These are phyloP conservation scores for Ogataea paradorogensis DNA, from an alignment of 805 yeast species.

Conservation along the genomic window DNA sequence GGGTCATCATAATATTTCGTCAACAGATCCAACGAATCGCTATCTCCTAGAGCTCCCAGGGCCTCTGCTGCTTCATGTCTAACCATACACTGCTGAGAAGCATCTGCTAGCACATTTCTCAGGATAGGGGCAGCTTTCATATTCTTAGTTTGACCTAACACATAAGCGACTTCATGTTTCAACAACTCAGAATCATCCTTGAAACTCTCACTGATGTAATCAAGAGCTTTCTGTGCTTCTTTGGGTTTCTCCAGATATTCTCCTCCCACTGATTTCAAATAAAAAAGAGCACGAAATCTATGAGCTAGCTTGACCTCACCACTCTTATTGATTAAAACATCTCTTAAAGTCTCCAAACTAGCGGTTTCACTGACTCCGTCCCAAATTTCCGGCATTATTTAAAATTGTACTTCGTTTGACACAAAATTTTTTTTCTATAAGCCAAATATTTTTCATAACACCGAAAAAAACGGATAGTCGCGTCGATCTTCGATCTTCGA, in stretches of 20 bases:
- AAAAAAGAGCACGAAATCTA: constrained; percentile 92
- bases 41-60: constrained; percentile 90
- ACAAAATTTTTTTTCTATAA: constrained; percentile 4
- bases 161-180: constrained; percentile 98
- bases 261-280: constrained; percentile 80
- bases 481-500: constrained; percentile 5
- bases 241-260: constrained; percentile 53
- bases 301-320: constrained; percentile 76
- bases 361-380: constrained; percentile 30
- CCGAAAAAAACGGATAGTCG: constrained; percentile 14
- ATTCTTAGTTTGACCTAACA: constrained; percentile 92
- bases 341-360: constrained; percentile 65
- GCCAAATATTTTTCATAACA: constrained; percentile 6
- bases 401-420: background rate
- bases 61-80: constrained; percentile 99
- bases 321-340: constrained; percentile 57
- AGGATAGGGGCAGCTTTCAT: constrained; percentile 71
- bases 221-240: constrained; percentile 64
- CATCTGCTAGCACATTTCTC: constrained; percentile 64
- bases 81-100: constrained; percentile 85
- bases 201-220: constrained; percentile 84
- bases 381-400: constrained; percentile 17
- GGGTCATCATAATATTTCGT: constrained; percentile 73
- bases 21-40: constrained; percentile 64
- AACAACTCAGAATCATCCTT: constrained; percentile 79